A percentile compares a stretch with the other conserved stretches of the same genome.
These are phyloP conservation scores for Backusella parvicylindrica DNA, from an alignment of 192 early-diverging fungal species.

Conservation along the genomic window DNA sequence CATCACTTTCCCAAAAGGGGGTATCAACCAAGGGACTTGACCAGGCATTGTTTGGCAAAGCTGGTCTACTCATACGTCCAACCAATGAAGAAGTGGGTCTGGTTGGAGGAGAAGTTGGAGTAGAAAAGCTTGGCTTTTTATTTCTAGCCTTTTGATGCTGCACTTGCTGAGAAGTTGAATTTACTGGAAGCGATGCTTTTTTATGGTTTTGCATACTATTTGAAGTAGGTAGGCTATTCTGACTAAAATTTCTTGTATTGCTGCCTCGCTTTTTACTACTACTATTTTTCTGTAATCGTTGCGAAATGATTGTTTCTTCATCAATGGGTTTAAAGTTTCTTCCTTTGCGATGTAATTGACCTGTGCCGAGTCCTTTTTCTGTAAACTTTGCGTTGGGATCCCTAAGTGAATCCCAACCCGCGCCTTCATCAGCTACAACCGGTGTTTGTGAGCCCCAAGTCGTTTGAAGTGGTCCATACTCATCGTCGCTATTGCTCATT, in stretches of 20 bases:
- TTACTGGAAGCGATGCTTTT: background rate
- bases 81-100: background rate
- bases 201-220: background rate
- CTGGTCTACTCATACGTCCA: background rate
- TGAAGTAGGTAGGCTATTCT: background rate
- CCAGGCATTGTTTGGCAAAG: background rate
- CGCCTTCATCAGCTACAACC: background rate
- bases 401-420: slow-evolving; percentile 16
- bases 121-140: background rate
- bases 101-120: background rate
- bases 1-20: slow-evolving; percentile 9
- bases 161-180: background rate
- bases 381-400: slow-evolving; percentile 26
- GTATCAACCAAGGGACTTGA: background rate
- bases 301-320: slow-evolving; percentile 26
- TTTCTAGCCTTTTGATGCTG: background rate
- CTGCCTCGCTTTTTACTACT: background rate
- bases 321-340: slow-evolving; percentile 32
- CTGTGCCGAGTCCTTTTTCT: slow-evolving; percentile 22
- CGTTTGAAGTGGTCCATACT: slow-evolving; percentile 2
- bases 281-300: slow-evolving; percentile 16
- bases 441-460: slow-evolving; percentile 7
- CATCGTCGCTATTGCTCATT: slow-evolving; percentile 10
- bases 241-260: background rate
- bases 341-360: slow-evolving; percentile 32